These are phyloP conservation scores for Lasiosphaeris hirsuta DNA, from an alignment of 495 filamentous ascomycete species.

Conservation along the genomic window DNA sequence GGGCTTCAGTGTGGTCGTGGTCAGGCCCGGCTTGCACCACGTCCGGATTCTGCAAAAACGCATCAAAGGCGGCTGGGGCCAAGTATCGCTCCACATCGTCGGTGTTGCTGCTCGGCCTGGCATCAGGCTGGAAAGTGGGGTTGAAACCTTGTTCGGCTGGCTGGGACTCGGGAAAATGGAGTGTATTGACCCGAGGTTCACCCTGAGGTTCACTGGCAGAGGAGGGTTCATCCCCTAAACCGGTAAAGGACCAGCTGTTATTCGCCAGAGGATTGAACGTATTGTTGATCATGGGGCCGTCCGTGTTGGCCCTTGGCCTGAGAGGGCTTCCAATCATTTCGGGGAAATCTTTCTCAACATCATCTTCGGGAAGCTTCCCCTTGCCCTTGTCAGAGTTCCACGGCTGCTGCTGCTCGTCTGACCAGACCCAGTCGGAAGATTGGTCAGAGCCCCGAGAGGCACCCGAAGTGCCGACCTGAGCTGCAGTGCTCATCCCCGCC, in stretches of 20 bases:
- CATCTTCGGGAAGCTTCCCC: slow-evolving; percentile 12
- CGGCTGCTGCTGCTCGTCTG: slow-evolving; percentile 6
- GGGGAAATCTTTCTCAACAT: background rate
- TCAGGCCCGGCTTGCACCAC: background rate
- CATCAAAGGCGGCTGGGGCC: too few relatives aligned
- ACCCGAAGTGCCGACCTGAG: background rate
- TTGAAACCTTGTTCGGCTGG: background rate
- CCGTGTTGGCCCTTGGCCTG: slow-evolving; percentile 41
- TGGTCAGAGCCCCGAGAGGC: slow-evolving; percentile 6
- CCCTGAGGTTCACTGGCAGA: background rate
- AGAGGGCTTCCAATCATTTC: background rate
- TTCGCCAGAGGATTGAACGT: slow-evolving; percentile 42
- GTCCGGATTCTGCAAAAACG: too few relatives aligned
- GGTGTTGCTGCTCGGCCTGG: too few relatives aligned
- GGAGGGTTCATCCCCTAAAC: slow-evolving; percentile 18
- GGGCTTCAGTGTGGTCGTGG: background rate
- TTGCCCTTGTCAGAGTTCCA: slow-evolving; percentile 1
- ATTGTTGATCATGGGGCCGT: slow-evolving; percentile 38
- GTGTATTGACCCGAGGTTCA: background rate
- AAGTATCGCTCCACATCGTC: too few relatives aligned
- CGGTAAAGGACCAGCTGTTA: slow-evolving; percentile 48
- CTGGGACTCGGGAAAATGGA: background rate
- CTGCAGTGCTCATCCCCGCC: slow-evolving; percentile 7
- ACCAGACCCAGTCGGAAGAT: slow-evolving; percentile 19
- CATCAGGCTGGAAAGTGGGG: too few relatives aligned